Base-by-base conservation (phyloP, 1,284 basidiomycete species). In the Cystobasidium pallidum region DNA sequence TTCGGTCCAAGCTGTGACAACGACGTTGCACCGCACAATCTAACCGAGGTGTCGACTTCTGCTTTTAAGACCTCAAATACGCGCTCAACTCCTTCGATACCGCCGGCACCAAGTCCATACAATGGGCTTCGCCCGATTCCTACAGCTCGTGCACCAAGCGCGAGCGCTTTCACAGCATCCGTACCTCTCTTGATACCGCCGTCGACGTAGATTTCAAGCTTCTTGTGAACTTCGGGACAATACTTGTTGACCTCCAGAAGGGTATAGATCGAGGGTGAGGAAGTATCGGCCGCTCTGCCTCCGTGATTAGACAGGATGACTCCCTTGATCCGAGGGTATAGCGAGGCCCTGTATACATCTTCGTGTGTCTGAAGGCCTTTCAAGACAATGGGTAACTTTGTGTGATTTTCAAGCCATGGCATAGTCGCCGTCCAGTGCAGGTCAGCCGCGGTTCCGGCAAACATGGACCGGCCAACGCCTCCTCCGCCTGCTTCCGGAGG, bases 131-230 rank as follows among this genome's bases (percentile, higher is more conserved):
- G 26, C 2, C 94, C 94, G 28, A 97, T 83, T 1, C 94, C 94
- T 6, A 95, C 92, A 3, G 91, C 92, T 75, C 84, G 89, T 0
- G 94, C 94, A 45, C 94, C 94, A 30, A 97, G 84, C 76, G 92
- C 94, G 1, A 97, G 82, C 0, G 93, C 92, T 81, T 97, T 97
- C 66, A 97, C 82, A 8, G 95, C 88, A 80, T 94, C 92, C 85
- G 91, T 93, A 26, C 94, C 94, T 52, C 94, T 85, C 66, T 86
- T 84, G 39, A 93, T 84, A 3, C 93, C 94, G 17, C 94, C 94
- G 79, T 97, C 94, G 70, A 95, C 87, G 77, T 91, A 94, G 17
- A 97, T 90, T 87, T 86, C 85, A 70, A 84, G 75, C 76, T 81
- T 80, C 32, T 86, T 80, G 73, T 94, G 89, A n/a, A 92, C 83